phyloP scores from a whole-genome alignment of 768 basidiomycete genomes.

The Stropharia rugosoannulata region DNA sequence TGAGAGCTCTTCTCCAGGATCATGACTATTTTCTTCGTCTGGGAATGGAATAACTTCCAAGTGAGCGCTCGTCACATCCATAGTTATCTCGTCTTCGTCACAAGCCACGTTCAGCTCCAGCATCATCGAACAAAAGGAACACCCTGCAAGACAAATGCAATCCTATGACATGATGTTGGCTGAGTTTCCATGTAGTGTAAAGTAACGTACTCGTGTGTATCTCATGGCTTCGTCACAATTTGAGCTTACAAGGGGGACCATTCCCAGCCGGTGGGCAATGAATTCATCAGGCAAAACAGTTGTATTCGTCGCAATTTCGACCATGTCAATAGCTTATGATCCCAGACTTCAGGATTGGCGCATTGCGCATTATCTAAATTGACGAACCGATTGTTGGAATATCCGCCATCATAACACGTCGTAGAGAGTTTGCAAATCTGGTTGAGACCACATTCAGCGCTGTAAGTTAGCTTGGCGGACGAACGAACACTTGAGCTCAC shows the following conservation, averaged over 20 bases:
- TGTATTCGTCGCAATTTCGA: slow-evolving; percentile 89
- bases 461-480: neutral
- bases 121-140: slow-evolving; percentile 82
- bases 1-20: slow-evolving; percentile 67
- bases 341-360: slow-evolving; percentile 7
- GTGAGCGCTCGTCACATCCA: slow-evolving; percentile 86
- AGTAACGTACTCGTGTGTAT: slow-evolving; percentile 61
- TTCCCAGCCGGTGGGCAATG: slow-evolving; percentile 92
- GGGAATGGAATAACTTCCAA: slow-evolving; percentile 60
- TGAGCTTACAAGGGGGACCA: slow-evolving; percentile 86
- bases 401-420: slow-evolving; percentile 94
- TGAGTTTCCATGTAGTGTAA: slow-evolving; percentile 2
- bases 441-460: slow-evolving; percentile 9
- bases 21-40: slow-evolving; percentile 32
- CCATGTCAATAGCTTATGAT: slow-evolving; percentile 88
- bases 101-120: slow-evolving; percentile 79
- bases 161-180: slow-evolving; percentile 54
- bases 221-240: slow-evolving; percentile 89
- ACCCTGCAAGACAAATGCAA: slow-evolving; percentile 84
- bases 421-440: slow-evolving; percentile 92
- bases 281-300: slow-evolving; percentile 96
- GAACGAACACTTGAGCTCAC: slow-evolving; percentile 44
- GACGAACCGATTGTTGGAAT: slow-evolving; percentile 90
- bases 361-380: neutral
- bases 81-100: slow-evolving; percentile 58